Conservation (phyloP, 2,329 filamentous ascomycete genomes). For the Diaporthe batatas region DNA sequence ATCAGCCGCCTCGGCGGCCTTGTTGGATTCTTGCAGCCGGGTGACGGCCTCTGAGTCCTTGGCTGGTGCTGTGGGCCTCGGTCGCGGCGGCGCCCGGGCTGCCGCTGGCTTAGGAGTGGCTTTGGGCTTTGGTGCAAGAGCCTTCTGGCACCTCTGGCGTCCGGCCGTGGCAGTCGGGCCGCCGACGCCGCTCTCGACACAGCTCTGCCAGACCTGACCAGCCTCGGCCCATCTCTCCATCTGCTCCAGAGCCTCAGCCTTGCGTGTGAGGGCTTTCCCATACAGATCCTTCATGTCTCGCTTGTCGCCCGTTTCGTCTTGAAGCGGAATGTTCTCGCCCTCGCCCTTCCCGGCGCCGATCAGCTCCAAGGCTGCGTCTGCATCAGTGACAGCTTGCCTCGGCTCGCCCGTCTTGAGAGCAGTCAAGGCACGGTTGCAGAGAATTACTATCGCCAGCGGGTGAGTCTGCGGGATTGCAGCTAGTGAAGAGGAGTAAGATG, state of each 20-base stretch:
- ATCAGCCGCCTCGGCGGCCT: conserved; percentile 86
- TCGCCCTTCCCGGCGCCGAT: conserved; percentile 86
- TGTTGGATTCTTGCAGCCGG: conserved; percentile 84
- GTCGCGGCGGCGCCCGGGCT: conserved; percentile 60
- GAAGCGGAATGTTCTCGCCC: conserved; percentile 81
- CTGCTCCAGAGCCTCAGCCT: conserved; percentile 94
- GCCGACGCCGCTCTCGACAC: conserved; percentile 88
- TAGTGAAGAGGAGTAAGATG: conserved; percentile 84
- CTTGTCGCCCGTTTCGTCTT: conserved; percentile 68
- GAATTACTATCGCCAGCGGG: conserved; percentile 87
- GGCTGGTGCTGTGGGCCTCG: conserved; percentile 59
- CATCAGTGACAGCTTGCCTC: conserved; percentile 87
- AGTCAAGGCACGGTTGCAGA: conserved; percentile 92
- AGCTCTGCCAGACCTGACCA: conserved; percentile 81
- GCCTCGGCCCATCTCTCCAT: conserved; percentile 96
- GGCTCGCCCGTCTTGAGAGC: conserved; percentile 92
- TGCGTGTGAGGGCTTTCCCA: conserved; percentile 92
- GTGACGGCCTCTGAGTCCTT: conserved; percentile 82
- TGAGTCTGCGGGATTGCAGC: conserved; percentile 80
- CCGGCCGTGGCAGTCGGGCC: conserved; percentile 87
- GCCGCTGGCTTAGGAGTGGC: conserved; percentile 56
- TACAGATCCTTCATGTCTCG: conserved; percentile 95
- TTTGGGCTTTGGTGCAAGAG: conserved; percentile 77
- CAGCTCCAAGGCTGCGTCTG: conserved; percentile 81
- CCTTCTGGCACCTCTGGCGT: conserved; percentile 89